Conservation (phyloP, 176 grass and related monocot species). For the Phragmites australis region DNA sequence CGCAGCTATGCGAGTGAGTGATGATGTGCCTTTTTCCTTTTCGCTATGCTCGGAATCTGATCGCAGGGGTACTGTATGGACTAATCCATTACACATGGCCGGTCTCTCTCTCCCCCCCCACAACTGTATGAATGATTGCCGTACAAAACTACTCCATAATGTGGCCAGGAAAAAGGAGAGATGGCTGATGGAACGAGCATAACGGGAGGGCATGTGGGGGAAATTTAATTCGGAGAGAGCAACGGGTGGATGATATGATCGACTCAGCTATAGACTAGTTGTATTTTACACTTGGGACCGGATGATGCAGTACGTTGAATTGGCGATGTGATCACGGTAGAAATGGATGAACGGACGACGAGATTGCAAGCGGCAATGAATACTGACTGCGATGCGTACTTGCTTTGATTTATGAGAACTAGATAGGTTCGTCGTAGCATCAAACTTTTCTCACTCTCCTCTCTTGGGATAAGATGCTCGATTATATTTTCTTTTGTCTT, state of each 20-base stretch:
- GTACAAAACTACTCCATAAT: background rate
- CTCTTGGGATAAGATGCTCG: background rate
- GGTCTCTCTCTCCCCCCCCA: background rate
- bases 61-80: background rate
- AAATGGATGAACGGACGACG: background rate
- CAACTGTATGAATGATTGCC: background rate
- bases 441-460: background rate
- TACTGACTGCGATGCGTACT: constrained; percentile 14
- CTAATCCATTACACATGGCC: constrained; percentile 18
- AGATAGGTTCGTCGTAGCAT: background rate
- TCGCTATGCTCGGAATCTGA: constrained; percentile 17
- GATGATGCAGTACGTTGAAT: background rate
- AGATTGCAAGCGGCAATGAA: background rate
- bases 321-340: background rate
- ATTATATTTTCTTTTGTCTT: background rate
- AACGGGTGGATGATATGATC: background rate
- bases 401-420: background rate
- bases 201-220: background rate
- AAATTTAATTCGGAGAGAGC: constrained; percentile 19
- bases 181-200: background rate
- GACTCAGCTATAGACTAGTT: background rate
- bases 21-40: constrained; percentile 25
- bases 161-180: background rate
- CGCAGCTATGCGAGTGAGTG: no score
- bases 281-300: background rate